Conservation (phyloP, 179 eudicot genomes). For the Silene coronaria region DNA sequence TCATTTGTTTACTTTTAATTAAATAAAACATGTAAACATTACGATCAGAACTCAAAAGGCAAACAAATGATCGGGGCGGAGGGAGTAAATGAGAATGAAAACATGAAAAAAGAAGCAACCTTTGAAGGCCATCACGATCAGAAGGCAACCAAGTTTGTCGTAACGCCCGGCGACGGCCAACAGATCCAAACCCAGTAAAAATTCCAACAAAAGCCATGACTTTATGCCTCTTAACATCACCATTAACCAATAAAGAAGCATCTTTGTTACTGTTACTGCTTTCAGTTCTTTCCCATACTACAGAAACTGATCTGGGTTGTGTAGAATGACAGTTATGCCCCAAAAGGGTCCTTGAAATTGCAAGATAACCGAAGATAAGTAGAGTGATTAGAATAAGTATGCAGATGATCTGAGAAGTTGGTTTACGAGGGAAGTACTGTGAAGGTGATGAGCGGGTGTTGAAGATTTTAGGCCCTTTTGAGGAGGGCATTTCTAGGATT, state of each 20-base stretch:
- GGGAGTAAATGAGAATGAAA: no score
- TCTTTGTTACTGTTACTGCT: slow-evolving; percentile 2
- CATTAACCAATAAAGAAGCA: slow-evolving; percentile 13
- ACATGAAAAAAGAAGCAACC: slow-evolving; percentile 30
- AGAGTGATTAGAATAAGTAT: slow-evolving; percentile 40
- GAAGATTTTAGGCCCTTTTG: slow-evolving; percentile 47
- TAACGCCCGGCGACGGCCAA: slow-evolving; percentile 54
- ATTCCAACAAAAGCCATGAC: slow-evolving; percentile 88
- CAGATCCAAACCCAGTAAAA: slow-evolving; percentile 78
- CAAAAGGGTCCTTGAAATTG: slow-evolving; percentile 28
- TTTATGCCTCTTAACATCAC: slow-evolving; percentile 48
- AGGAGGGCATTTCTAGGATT: slow-evolving; percentile 14
- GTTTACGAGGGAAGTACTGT: slow-evolving; percentile 28
- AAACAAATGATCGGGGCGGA: no score
- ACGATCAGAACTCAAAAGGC: no score
- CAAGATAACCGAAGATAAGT: slow-evolving; percentile 37
- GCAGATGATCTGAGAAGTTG: slow-evolving; percentile 35
- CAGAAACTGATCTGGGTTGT: slow-evolving; percentile 58
- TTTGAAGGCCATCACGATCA: slow-evolving; percentile 61
- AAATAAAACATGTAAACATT: background rate
- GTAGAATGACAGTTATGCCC: slow-evolving; percentile 28
- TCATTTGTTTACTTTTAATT: no score
- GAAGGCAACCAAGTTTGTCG: slow-evolving; percentile 85
- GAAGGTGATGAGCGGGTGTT: slow-evolving; percentile 40
- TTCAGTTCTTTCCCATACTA: slow-evolving; percentile 53